Evolutionary conservation across 495 filamentous ascomycete species (phyloP).

Genomic region (Sphaerosporella brunnea): DNA sequence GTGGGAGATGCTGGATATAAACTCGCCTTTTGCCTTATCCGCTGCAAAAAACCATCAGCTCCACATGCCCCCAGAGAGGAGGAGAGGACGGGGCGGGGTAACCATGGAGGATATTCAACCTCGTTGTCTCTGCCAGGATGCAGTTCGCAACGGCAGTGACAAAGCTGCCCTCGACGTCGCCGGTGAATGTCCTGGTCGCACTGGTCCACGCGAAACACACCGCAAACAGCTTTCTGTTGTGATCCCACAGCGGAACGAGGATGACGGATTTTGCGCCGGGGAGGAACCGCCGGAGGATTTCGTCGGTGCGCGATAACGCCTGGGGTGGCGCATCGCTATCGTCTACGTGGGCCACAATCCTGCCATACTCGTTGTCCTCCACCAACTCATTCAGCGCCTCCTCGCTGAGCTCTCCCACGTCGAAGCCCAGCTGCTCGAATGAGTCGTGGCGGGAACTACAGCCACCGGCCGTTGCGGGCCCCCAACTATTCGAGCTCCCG

Average conservation of each 20-base stretch:
- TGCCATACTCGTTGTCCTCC: constrained; percentile 10
- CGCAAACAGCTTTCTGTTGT: constrained; percentile 10
- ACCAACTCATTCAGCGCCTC: constrained; percentile 5
- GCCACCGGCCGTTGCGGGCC: background rate
- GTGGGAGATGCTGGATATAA: constrained; percentile 57
- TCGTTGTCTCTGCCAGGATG: constrained; percentile 14
- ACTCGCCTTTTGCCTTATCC: constrained; percentile 46
- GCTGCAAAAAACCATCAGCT: constrained; percentile 17
- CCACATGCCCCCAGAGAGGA: background rate
- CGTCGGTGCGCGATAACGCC: constrained; percentile 1
- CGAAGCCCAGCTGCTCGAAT: constrained; percentile 8
- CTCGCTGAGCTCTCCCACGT: constrained; percentile 11
- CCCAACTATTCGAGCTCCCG: background rate
- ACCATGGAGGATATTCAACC: constrained; percentile 6
- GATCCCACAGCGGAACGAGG: constrained; percentile 16
- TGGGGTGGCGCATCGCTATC: constrained; percentile 2
- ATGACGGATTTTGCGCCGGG: constrained; percentile 12
- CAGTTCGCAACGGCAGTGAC: constrained; percentile 13
- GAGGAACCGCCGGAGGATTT: constrained; percentile 10
- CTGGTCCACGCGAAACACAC: constrained; percentile 12
- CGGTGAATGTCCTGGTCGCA: constrained; percentile 3
- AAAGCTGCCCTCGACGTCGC: constrained; percentile 14
- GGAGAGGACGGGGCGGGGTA: background rate
- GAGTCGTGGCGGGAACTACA: background rate
- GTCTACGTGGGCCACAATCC: constrained; percentile 13